A percentile compares a stretch with the other conserved stretches of the same genome.
Conservation (phyloP, 768 basidiomycete genomes). For the Infundibulicybe gibba region DNA sequence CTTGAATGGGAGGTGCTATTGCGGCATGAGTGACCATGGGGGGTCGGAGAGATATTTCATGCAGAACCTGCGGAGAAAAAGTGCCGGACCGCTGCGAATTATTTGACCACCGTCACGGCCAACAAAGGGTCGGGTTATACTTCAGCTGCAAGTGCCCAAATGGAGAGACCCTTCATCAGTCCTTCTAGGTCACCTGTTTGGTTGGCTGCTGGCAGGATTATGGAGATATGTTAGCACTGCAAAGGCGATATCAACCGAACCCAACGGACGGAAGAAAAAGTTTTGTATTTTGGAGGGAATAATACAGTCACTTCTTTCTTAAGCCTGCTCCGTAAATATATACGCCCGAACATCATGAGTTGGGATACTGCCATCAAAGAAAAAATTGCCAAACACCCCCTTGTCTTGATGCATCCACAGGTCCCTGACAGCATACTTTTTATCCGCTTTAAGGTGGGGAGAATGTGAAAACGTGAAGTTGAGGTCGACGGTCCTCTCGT, state of each 20-base stretch:
- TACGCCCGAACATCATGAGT: conserved; percentile 23
- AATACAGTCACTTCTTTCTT: background rate
- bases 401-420: conserved; percentile 24
- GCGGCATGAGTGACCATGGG: background rate
- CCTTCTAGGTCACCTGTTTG: no score
- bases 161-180: no score
- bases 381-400: conserved; percentile 16
- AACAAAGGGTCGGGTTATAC: no score
- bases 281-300: background rate
- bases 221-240: no score
- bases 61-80: no score
- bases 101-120: no score
- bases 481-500: conserved; percentile 20
- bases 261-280: no score
- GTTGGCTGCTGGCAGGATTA: no score
- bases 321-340: conserved; percentile 20
- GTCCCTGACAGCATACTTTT: conserved; percentile 21
- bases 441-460: conserved; percentile 19
- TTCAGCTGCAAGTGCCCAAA: no score
- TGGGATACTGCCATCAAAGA: conserved; percentile 20
- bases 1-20: background rate
- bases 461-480: conserved; percentile 24
- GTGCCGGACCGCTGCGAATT: no score
- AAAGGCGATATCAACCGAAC: no score
- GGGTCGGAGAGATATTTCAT: conserved; percentile 1